Evolutionary conservation across 148 eudicot species (phyloP).

Genomic region (Rhododendron simsii): DNA sequence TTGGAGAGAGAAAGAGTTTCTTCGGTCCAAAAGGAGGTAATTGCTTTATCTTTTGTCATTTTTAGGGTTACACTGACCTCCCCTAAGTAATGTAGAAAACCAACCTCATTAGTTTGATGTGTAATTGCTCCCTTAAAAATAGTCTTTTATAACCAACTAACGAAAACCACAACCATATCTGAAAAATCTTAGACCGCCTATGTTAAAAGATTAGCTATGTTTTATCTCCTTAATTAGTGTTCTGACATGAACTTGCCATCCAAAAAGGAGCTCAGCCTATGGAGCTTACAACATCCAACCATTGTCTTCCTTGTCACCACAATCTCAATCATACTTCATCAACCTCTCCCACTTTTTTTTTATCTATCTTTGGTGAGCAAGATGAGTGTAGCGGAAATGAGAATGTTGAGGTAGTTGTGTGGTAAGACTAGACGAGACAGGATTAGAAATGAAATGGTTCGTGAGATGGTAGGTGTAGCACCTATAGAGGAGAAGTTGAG

Average conservation of each 20-base stretch:
- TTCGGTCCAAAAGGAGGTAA: slow-evolving; percentile 61
- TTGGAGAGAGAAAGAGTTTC: slow-evolving; percentile 48
- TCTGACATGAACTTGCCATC: too few species aligned
- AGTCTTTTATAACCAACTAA: neutral
- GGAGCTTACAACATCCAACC: neutral
- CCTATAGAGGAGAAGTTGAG: too few species aligned
- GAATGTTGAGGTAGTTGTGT: too few species aligned
- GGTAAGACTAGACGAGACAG: too few species aligned
- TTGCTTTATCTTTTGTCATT: neutral
- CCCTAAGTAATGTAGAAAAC: neutral
- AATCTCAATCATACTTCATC: neutral
- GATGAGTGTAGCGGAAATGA: too few species aligned
- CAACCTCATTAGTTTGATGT: neutral
- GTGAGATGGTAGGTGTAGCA: too few species aligned
- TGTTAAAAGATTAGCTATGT: too few species aligned
- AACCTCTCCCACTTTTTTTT: neutral
- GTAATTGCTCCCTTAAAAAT: neutral
- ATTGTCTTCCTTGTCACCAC: neutral
- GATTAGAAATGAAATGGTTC: too few species aligned
- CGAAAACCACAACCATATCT: neutral
- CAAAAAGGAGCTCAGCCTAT: neutral
- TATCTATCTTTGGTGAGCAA: neutral
- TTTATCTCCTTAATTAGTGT: too few species aligned
- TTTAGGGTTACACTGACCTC: neutral
- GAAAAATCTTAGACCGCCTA: too few species aligned